These are phyloP conservation scores for Periglandula ipomoeae DNA, from an alignment of 2,329 filamentous ascomycete genomes.

Conservation along the genomic window DNA sequence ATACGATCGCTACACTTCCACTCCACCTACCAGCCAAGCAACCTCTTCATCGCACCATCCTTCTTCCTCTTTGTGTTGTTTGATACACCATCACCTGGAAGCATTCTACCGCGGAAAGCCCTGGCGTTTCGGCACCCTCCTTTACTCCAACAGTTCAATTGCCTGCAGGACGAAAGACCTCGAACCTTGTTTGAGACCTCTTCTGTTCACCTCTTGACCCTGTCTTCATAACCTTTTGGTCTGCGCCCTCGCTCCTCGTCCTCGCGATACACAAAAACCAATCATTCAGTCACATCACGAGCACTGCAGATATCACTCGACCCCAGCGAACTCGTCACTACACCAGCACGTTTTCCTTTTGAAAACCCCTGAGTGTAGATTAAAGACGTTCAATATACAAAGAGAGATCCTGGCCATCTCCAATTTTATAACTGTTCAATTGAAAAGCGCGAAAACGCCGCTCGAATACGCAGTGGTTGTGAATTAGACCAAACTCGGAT, in stretches of 20 bases:
- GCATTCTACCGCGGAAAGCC: constrained; percentile 7
- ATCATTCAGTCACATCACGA: constrained; percentile 27
- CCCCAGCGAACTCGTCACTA: constrained; percentile 39
- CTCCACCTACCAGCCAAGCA: constrained; percentile 18
- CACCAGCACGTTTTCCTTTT: constrained; percentile 91
- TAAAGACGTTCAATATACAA: constrained; percentile 20
- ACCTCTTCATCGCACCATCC: constrained; percentile 24
- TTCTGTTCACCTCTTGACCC: constrained; percentile 20
- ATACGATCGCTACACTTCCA: constrained; percentile 29
- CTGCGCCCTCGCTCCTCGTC: constrained; percentile 22
- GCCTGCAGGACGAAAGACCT: constrained; percentile 7
- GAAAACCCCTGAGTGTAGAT: constrained; percentile 72
- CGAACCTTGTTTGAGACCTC: constrained; percentile 4
- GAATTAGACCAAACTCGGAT: constrained; percentile 5
- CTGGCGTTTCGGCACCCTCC: constrained; percentile 7
- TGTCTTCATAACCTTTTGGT: constrained; percentile 21
- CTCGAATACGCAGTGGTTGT: constrained; percentile 7
- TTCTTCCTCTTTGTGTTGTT: constrained; percentile 14
- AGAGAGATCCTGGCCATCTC: constrained; percentile 20
- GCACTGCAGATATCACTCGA: constrained; percentile 32
- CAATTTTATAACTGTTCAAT: constrained; percentile 3
- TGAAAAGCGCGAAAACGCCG: constrained; percentile 3
- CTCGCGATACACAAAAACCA: constrained; percentile 21
- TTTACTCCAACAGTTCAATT: constrained; percentile 14
- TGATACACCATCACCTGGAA: constrained; percentile 13